A percentile compares a stretch with the other conserved stretches of the same genome.
These are phyloP conservation scores for Solanum piurae DNA, from an alignment of 257 asterid species.

Conservation along the genomic window DNA sequence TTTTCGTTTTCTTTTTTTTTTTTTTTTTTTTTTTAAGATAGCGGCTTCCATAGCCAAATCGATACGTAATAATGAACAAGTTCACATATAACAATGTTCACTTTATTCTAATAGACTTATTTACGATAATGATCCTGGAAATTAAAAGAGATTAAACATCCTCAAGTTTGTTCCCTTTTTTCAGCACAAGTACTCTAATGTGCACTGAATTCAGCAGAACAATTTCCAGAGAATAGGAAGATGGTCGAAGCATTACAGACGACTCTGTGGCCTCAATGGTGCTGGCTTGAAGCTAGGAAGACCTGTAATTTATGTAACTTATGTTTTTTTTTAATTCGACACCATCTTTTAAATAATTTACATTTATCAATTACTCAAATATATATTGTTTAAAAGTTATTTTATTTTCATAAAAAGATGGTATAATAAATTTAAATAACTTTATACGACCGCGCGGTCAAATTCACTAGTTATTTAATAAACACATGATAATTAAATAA, in stretches of 20 bases:
- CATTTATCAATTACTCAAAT: too few relatives aligned
- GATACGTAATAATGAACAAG: not conserved
- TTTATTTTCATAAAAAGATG: too few relatives aligned
- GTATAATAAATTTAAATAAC: too few relatives aligned
- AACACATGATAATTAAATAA: not conserved
- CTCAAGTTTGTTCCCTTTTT: too few relatives aligned
- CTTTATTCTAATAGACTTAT: not conserved
- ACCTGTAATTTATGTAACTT: conserved; percentile 42
- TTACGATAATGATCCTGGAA: not conserved
- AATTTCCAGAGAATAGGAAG: not conserved
- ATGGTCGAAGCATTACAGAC: conserved; percentile 26
- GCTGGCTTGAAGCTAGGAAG: conserved; percentile 76
- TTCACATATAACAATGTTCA: not conserved
- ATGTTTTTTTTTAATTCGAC: too few relatives aligned
- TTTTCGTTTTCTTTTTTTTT: too few relatives aligned
- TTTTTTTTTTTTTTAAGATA: too few relatives aligned
- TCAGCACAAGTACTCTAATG: not conserved
- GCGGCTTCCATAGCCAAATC: not conserved
- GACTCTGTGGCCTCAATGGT: conserved; percentile 44
- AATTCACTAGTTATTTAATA: too few relatives aligned
- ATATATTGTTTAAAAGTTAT: too few relatives aligned
- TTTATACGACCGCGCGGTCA: too few relatives aligned
- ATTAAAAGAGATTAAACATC: not conserved
- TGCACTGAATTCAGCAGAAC: not conserved
- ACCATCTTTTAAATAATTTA: too few relatives aligned